Conservation (phyloP, 495 filamentous ascomycete species). For the Letharia columbiana region DNA sequence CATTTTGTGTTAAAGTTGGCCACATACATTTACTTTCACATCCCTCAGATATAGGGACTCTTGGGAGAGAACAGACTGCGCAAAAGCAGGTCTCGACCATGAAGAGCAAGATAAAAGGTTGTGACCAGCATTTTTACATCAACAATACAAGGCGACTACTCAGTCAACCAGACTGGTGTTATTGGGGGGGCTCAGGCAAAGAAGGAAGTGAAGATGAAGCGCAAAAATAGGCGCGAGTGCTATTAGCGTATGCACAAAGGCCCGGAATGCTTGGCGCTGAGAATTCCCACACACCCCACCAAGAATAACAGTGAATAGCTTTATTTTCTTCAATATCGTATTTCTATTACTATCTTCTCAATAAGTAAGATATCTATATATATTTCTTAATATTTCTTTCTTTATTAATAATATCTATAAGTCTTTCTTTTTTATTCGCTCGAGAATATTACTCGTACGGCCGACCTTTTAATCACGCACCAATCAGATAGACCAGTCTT, state of each 20-base stretch:
- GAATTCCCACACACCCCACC: too few species aligned
- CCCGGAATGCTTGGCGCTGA: too few species aligned
- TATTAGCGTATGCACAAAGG: background rate
- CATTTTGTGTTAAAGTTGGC: conserved; percentile 11
- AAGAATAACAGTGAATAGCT: too few species aligned
- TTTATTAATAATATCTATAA: too few species aligned
- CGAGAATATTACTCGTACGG: too few species aligned
- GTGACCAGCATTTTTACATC: background rate
- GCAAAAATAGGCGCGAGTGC: background rate
- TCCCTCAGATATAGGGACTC: background rate
- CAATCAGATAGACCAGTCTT: too few species aligned
- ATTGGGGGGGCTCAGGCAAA: background rate
- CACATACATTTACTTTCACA: background rate
- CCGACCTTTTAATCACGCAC: too few species aligned
- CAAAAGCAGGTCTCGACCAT: background rate
- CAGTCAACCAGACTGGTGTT: background rate
- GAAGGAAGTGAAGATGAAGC: background rate
- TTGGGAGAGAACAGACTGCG: background rate
- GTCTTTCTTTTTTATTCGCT: too few species aligned
- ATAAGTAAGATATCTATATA: too few species aligned
- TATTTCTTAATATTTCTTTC: too few species aligned
- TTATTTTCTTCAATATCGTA: too few species aligned
- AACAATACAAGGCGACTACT: background rate
- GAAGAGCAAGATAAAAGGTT: background rate
- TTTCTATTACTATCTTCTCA: too few species aligned